Evolutionary conservation across 73 alveolate species (phyloP), one percentile per base, ranked within the genome.

Genomic region (Paraurostyla sp.): DNA sequence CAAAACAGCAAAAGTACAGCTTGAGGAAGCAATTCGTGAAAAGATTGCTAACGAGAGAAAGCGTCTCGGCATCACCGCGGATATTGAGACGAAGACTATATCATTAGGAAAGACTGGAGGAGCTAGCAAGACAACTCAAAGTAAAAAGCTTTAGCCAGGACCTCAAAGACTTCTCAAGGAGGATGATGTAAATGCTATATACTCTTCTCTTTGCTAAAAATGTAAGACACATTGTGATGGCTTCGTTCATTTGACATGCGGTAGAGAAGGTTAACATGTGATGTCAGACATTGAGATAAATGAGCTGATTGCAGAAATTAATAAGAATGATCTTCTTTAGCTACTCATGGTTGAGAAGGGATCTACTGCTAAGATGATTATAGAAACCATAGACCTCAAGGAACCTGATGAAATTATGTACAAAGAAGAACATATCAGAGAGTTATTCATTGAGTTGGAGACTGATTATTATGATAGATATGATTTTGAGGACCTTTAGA

Each of bases 381-480:
- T 97, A 43, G 96, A 94, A 75, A 95, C 97, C 49, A 83, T 96
- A 56, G 96, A 93, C 49, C 90, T 97, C 63, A 83, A 75, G 27
- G 98, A 95, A 76, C 99, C 99, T 1, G 88, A 92, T 30, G 99
- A 97, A 73, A 93, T 97, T 11, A 81, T 91, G 87, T 97, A 97
- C 76, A 93, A 96, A 16, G 95, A 94, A 83, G 97, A 91, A 43
- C 98, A 95, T 68, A 76, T 96, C 30, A 80, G 96, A 38, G 89
- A 91, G 73, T 80, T 97, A 56, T 88, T 97, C 45, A 48, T 68
- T 3, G 97, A 94, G 35, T 78, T 97, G 15, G 98, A 97, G 56
- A 96, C 97, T 33, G 99, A 97, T 89, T 97, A 97, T 84, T 97
- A 96, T 81, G 98, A 97, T 52, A 68, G 99, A 58, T 96, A 87